These are phyloP conservation scores for Calamus simplicifolius DNA, from an alignment of 176 grass and related monocot species.

Conservation along the genomic window DNA sequence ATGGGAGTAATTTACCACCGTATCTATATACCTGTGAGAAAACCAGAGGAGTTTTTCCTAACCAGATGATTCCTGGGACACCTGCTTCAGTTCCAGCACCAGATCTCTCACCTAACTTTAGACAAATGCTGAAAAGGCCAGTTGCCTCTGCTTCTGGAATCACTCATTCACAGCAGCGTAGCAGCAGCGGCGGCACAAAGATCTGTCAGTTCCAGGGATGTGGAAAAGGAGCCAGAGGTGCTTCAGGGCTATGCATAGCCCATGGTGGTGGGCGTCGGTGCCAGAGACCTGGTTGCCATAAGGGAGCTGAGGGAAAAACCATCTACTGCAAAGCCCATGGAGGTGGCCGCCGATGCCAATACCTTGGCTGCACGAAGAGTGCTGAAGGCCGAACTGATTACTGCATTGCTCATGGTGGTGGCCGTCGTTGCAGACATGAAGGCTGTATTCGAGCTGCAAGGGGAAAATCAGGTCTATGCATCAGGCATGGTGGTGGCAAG, in stretches of 20 bases:
- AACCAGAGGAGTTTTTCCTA: background rate
- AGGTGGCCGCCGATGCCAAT: conserved; percentile 56
- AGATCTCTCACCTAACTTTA: background rate
- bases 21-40: background rate
- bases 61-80: background rate
- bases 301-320: conserved; percentile 83
- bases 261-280: conserved; percentile 32
- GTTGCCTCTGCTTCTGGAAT: background rate
- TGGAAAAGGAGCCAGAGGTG: conserved; percentile 12
- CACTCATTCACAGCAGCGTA: background rate
- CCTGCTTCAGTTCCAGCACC: background rate
- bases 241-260: conserved; percentile 11
- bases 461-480: conserved; percentile 70
- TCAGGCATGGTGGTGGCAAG: conserved; percentile 85
- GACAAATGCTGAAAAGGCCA: background rate
- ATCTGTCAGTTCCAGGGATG: conserved; percentile 3
- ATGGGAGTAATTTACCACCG: background rate
- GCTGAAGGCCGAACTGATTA: conserved; percentile 73
- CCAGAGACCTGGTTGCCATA: conserved; percentile 55
- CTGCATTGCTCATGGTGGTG: conserved; percentile 79
- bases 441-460: conserved; percentile 54
- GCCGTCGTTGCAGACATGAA: conserved; percentile 52
- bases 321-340: conserved; percentile 90
- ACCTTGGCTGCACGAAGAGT: conserved; percentile 78
- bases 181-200: background rate